phyloP scores from a whole-genome alignment of 2,329 filamentous ascomycete species.

The Cryphonectria japonica region DNA sequence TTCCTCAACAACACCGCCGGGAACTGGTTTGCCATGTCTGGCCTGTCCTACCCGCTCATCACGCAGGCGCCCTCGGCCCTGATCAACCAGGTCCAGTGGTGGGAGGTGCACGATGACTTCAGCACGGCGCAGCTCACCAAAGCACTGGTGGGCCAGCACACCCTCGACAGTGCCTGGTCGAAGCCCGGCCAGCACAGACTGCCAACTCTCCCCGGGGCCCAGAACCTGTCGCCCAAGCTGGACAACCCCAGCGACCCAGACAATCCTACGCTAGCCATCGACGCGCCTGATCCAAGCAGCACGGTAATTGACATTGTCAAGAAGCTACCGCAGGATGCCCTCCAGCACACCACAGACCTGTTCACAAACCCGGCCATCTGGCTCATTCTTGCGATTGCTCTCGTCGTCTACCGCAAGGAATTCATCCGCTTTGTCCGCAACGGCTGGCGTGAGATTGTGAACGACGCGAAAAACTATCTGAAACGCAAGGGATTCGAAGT shows the following conservation, averaged over 20 bases:
- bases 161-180: conserved; percentile 51
- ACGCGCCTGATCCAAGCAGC: conserved; percentile 28
- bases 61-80: conserved; percentile 63
- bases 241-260: conserved; percentile 39
- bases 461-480: conserved; percentile 28
- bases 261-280: conserved; percentile 35
- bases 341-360: conserved; percentile 57
- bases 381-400: conserved; percentile 46
- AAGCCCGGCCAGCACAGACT: conserved; percentile 29
- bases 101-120: conserved; percentile 43
- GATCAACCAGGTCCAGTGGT: conserved; percentile 51
- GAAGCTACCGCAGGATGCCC: conserved; percentile 53
- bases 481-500: conserved; percentile 20
- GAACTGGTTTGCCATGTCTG: conserved; percentile 93
- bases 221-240: conserved; percentile 18
- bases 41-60: conserved; percentile 81
- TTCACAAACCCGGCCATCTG: conserved; percentile 59
- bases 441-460: conserved; percentile 37
- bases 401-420: conserved; percentile 50
- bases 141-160: conserved; percentile 73
- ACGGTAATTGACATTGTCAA: conserved; percentile 56
- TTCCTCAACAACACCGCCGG: conserved; percentile 89
- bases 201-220: conserved; percentile 29
- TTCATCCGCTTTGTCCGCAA: conserved; percentile 46
- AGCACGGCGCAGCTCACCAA: conserved; percentile 56